A percentile compares a stretch with the other conserved stretches of the same genome.
phyloP scores from a whole-genome alignment of 768 basidiomycete genomes.

The Amanita fuliginea region DNA sequence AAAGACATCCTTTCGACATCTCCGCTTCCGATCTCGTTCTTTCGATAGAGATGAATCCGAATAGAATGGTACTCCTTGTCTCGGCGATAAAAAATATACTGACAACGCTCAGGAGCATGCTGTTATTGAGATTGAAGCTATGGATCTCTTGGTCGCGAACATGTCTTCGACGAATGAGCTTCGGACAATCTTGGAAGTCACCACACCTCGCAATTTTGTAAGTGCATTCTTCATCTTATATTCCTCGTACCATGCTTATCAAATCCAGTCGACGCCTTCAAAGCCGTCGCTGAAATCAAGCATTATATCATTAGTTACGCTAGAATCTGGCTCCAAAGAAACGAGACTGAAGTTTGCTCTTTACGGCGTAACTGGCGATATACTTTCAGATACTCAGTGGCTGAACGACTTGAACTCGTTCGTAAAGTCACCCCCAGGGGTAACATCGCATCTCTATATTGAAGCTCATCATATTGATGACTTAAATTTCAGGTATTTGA shows the following conservation, averaged over 20 bases:
- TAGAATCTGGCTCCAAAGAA: constrained; percentile 64
- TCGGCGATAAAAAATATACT: neutral
- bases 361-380: constrained; percentile 50
- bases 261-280: constrained; percentile 28
- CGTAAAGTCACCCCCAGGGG: constrained; percentile 79
- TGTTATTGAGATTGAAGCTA: constrained; percentile 47
- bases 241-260: neutral
- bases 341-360: constrained; percentile 58
- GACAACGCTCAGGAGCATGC: constrained; percentile 51
- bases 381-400: constrained; percentile 55
- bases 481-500: constrained; percentile 60
- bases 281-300: constrained; percentile 48
- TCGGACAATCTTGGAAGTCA: constrained; percentile 9
- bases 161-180: constrained; percentile 21
- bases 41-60: constrained; percentile 55
- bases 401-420: constrained; percentile 50
- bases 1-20: constrained; percentile 41
- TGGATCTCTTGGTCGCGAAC: constrained; percentile 51
- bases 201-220: constrained; percentile 1
- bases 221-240: neutral
- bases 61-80: constrained; percentile 46
- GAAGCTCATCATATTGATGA: neutral
- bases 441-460: constrained; percentile 27
- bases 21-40: constrained; percentile 51
- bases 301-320: constrained; percentile 53